Evolutionary conservation across 371 early-diverging fungal species (phyloP), one percentile per base, ranked within the genome.

Genomic region (Smittium culicis): DNA sequence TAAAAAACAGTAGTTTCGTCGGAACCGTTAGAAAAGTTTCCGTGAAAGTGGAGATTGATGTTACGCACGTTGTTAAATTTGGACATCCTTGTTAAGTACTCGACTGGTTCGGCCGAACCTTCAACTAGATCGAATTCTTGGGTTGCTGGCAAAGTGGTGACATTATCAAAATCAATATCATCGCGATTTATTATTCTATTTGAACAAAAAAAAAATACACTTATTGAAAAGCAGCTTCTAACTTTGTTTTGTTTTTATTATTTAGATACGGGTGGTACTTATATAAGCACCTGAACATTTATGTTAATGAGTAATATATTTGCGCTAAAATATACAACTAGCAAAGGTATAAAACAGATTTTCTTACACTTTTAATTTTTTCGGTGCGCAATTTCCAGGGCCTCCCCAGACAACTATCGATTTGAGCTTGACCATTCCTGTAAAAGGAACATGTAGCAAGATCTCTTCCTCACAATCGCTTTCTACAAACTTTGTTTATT

Each of bases 381-480:
- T 77, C 0, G 94, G 96, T 0, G 88, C 82, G 11, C 77, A 66
- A 35, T 82, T 87, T 29, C 81, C 84, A 35, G 79, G 72, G 11
- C 85, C 89, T 25, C 85, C 87, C 70, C 86, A 81, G 32, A 93
- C 67, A 29, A 86, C 81, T 54, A 96, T 91, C 0, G 92, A 89
- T 69, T 92, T 91, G 63, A 96, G 79, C 73, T 94, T 95, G 66
- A 95, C 86, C 71, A 77, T 82, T 2, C 89, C 92, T 24, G 90
- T 93, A 73, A 94, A 93, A 85, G 95, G 95, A 54, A 96, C 86
- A 74, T 80, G 81, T 1, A 96, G 69, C 61, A 96, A 87, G 33
- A 96, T 78, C 73, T 94, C 91, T 60, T 89, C 90, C 76, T 96
- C 97, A 1, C 86, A 83, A 75, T 94, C 94, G 65, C 90, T 89